These are phyloP conservation scores for Fomitopsis palustris DNA, from an alignment of 1,284 basidiomycete species.

Conservation along the genomic window DNA sequence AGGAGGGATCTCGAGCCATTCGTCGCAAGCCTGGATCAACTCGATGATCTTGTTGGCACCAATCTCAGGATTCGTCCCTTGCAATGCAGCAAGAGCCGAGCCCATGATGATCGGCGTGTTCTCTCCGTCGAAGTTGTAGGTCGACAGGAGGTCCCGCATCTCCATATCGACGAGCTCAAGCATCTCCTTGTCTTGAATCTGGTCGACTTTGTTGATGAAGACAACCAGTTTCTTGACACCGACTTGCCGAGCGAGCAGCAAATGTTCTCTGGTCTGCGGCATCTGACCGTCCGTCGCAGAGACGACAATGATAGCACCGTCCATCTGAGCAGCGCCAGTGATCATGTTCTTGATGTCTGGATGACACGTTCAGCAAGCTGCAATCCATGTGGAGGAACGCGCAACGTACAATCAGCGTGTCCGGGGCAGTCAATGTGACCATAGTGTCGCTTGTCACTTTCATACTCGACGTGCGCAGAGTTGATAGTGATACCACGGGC, in stretches of 20 bases:
- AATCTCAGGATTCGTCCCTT: slow-evolving; percentile 78
- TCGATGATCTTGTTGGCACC: slow-evolving; percentile 83
- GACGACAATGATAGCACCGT: slow-evolving; percentile 96
- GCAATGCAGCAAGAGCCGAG: slow-evolving; percentile 92
- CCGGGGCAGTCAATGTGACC: slow-evolving; percentile 99
- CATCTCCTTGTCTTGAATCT: slow-evolving; percentile 97
- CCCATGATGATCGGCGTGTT: slow-evolving; percentile 97
- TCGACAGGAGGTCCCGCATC: slow-evolving; percentile 95
- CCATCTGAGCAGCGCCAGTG: slow-evolving; percentile 99
- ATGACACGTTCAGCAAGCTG: background rate
- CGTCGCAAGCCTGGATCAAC: slow-evolving; percentile 87
- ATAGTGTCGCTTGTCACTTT: slow-evolving; percentile 90
- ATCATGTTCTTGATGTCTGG: slow-evolving; percentile 98
- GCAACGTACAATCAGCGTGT: slow-evolving; percentile 79
- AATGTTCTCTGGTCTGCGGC: slow-evolving; percentile 99
- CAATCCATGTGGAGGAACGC: background rate
- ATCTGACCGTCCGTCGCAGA: slow-evolving; percentile 99
- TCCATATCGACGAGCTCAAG: slow-evolving; percentile 99
- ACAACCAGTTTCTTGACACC: slow-evolving; percentile 98
- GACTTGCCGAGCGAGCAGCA: slow-evolving; percentile 96
- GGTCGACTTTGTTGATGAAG: slow-evolving; percentile 99
- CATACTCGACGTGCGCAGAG: slow-evolving; percentile 96
- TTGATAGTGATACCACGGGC: slow-evolving; percentile 99
- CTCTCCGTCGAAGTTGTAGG: slow-evolving; percentile 96
- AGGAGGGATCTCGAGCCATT: slow-evolving; percentile 92